Percentiles rank a stretch among this genome's conserved stretches.
Evolutionary conservation across 2,329 filamentous ascomycete genomes (phyloP).

Genomic region (Penicillium expansum): DNA sequence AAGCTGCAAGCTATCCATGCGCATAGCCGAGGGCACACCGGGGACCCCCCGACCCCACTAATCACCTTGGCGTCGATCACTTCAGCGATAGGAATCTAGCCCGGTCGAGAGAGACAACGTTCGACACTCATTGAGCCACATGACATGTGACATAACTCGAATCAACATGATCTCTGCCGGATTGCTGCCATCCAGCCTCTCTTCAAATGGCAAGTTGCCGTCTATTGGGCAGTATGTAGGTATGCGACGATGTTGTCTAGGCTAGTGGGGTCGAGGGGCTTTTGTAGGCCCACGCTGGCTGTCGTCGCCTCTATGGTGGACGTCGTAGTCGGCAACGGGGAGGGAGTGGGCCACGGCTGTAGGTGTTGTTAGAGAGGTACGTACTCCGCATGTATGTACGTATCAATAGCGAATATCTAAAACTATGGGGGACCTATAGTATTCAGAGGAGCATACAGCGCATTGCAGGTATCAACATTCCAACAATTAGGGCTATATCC

Average conservation of each 20-base stretch:
- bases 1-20: conserved; percentile 13
- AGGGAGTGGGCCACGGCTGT: conserved; percentile 20
- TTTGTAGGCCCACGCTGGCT: neutral
- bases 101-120: conserved; percentile 53
- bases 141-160: conserved; percentile 53
- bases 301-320: conserved; percentile 24
- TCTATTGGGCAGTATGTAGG: conserved; percentile 50
- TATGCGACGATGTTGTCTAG: conserved; percentile 47
- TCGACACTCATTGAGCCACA: conserved; percentile 40
- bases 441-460: neutral
- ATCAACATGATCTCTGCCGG: conserved; percentile 42
- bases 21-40: conserved; percentile 31
- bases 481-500: conserved; percentile 1
- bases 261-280: conserved; percentile 42
- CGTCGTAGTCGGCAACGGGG: conserved; percentile 27
- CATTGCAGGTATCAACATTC: neutral
- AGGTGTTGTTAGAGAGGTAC: conserved; percentile 10
- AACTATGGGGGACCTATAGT: neutral
- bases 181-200: conserved; percentile 48
- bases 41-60: conserved; percentile 54
- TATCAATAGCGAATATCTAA: neutral
- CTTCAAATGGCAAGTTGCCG: conserved; percentile 40
- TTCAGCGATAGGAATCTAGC: conserved; percentile 57
- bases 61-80: conserved; percentile 57
- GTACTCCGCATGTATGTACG: neutral